phyloP scores from a whole-genome alignment of 2,329 filamentous ascomycete species.

The Davidsoniella neocaledoniae region DNA sequence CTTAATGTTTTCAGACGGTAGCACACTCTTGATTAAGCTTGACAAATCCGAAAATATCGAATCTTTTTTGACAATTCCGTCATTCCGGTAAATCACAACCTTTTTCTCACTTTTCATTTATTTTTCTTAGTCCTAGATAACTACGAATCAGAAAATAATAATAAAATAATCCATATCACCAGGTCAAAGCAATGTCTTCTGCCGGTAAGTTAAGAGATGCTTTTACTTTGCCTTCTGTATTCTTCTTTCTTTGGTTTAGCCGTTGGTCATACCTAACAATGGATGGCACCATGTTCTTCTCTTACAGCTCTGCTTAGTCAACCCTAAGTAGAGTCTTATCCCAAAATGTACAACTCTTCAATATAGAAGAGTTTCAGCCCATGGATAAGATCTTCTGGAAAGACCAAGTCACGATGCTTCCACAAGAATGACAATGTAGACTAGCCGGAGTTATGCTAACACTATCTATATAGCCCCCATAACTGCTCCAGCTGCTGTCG shows the following conservation, averaged over 20 bases:
- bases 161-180: not conserved
- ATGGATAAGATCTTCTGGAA: no score
- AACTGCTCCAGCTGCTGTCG: not conserved
- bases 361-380: no score
- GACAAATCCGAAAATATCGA: no score
- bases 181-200: no score
- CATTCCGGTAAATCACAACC: conserved; percentile 1
- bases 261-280: no score
- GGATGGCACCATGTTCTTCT: no score
- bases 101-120: not conserved
- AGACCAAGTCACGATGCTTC: not conserved
- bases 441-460: not conserved
- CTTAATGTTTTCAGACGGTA: not conserved
- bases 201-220: no score
- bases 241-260: not conserved
- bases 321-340: no score
- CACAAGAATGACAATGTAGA: not conserved
- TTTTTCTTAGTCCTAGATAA: no score
- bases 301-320: no score
- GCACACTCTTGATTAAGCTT: not conserved
- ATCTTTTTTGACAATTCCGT: conserved; percentile 1
- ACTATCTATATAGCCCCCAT: not conserved
- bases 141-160: not conserved
- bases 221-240: not conserved
- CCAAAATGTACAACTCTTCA: no score